A percentile compares a stretch with the other conserved stretches of the same genome.
phyloP scores from a whole-genome alignment of 371 early-diverging fungal genomes.

The Catenaria anguillulae region DNA sequence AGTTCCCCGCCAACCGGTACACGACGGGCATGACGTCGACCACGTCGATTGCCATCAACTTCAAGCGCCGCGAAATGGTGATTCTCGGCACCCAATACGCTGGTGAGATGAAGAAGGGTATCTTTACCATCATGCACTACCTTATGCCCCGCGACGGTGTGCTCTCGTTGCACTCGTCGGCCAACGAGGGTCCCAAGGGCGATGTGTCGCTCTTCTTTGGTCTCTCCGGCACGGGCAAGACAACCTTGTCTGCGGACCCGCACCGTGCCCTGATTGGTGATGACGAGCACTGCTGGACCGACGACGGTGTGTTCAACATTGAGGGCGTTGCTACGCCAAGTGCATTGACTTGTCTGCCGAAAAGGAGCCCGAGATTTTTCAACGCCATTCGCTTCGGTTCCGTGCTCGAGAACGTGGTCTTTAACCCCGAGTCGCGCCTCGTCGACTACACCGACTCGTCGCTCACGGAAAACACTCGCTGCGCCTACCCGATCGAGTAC shows the following conservation, averaged over 20 bases:
- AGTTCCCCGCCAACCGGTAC: constrained; percentile 90
- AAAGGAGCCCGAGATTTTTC: constrained; percentile 96
- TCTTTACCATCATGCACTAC: constrained; percentile 97
- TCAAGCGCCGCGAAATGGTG: constrained; percentile 64
- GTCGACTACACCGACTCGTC: constrained; percentile 71
- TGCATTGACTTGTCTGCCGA: constrained; percentile 82
- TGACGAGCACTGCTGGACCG: constrained; percentile 97
- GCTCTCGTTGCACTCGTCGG: constrained; percentile 88
- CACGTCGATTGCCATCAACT: constrained; percentile 82
- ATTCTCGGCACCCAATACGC: constrained; percentile 95
- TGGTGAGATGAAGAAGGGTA: constrained; percentile 98
- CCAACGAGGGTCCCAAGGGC: constrained; percentile 79
- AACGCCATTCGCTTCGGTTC: constrained; percentile 88
- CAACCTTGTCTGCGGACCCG: constrained; percentile 91
- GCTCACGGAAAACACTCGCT: constrained; percentile 93
- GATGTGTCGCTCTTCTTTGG: constrained; percentile 97
- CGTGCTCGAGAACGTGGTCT: constrained; percentile 89
- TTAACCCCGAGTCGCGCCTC: constrained; percentile 57
- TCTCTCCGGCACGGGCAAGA: constrained; percentile 94
- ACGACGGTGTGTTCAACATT: constrained; percentile 90
- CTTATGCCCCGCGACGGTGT: constrained; percentile 92
- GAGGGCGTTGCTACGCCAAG: constrained; percentile 98
- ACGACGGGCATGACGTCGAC: constrained; percentile 92
- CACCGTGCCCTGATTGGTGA: constrained; percentile 88
- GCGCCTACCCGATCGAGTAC: constrained; percentile 93